Percentiles rank a stretch among this genome's conserved stretches.
Evolutionary conservation across 257 asterid genomes (phyloP).

Genomic region (Solanum sitiens): DNA sequence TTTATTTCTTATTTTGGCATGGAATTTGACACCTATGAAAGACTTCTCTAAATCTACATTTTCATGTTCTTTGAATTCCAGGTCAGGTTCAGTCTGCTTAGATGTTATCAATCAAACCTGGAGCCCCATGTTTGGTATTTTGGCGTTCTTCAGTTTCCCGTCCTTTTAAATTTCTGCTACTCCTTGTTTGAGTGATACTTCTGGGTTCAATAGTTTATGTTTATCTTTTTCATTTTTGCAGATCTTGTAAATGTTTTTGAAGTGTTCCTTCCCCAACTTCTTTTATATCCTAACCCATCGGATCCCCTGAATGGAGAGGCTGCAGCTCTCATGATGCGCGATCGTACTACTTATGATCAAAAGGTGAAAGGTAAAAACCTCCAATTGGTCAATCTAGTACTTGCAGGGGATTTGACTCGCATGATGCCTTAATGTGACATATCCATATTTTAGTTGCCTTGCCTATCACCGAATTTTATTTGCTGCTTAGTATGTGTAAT

Average conservation of each 20-base stretch:
- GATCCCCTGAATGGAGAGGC: conserved; percentile 94
- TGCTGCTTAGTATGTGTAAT: neutral
- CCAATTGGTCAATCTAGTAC: neutral
- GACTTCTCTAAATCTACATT: neutral
- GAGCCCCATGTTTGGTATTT: conserved; percentile 94
- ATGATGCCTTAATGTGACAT: neutral
- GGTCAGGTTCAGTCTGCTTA: conserved; percentile 93
- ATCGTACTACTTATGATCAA: conserved; percentile 52
- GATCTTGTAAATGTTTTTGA: conserved; percentile 88
- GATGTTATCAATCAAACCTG: conserved; percentile 92
- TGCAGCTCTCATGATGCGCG: conserved; percentile 90
- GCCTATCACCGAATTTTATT: neutral
- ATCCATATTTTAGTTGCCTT: neutral
- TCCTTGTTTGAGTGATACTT: neutral
- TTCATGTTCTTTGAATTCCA: conserved; percentile 12
- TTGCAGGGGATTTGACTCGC: neutral
- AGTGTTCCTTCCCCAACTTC: conserved; percentile 94
- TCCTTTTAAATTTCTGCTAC: neutral
- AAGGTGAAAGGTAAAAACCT: conserved; percentile 63
- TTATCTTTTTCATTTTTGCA: conserved; percentile 16
- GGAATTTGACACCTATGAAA: neutral
- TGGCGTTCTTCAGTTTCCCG: neutral
- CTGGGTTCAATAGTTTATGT: neutral
- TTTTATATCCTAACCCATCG: conserved; percentile 80
- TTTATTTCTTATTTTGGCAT: neutral